Evolutionary conservation across 805 yeast genomes (phyloP).

Genomic region (Saturnispora gosingensis): DNA sequence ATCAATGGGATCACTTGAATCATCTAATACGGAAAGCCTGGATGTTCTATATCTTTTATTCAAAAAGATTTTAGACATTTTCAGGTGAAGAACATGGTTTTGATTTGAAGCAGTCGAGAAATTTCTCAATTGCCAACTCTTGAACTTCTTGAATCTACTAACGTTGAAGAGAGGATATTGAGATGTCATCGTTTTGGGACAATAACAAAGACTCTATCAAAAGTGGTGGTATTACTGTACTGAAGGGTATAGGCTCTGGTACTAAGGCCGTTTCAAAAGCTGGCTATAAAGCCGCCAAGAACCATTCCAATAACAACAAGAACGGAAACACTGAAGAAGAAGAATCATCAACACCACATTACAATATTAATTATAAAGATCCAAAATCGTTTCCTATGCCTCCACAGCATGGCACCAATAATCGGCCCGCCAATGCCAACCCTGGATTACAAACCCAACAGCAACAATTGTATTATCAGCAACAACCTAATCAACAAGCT

Average conservation of each 20-base stretch:
- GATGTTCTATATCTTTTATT: slow-evolving; percentile 17
- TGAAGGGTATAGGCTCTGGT: slow-evolving; percentile 43
- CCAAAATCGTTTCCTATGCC: slow-evolving; percentile 17
- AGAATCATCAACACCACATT: slow-evolving; percentile 10
- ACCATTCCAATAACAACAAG: slow-evolving; percentile 23
- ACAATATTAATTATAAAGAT: slow-evolving; percentile 16
- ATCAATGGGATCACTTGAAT: slow-evolving; percentile 13
- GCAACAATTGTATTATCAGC: neutral
- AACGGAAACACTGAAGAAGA: slow-evolving; percentile 12
- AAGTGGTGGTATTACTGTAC: slow-evolving; percentile 39
- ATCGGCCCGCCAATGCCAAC: slow-evolving; percentile 12
- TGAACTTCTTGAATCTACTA: neutral
- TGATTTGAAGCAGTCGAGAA: neutral
- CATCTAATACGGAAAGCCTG: slow-evolving; percentile 14
- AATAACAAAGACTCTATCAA: slow-evolving; percentile 45
- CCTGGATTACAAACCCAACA: slow-evolving; percentile 11
- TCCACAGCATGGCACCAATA: slow-evolving; percentile 12
- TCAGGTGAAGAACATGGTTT: neutral
- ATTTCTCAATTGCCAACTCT: neutral
- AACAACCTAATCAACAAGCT: neutral
- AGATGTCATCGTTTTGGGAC: slow-evolving; percentile 37
- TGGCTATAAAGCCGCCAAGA: slow-evolving; percentile 38
- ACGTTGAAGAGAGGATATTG: slow-evolving; percentile 20
- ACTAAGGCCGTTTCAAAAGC: slow-evolving; percentile 40
- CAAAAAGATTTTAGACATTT: slow-evolving; percentile 25